Base-by-base conservation (phyloP, 495 filamentous ascomycete genomes). In the Aspergillus cavernicola region DNA sequence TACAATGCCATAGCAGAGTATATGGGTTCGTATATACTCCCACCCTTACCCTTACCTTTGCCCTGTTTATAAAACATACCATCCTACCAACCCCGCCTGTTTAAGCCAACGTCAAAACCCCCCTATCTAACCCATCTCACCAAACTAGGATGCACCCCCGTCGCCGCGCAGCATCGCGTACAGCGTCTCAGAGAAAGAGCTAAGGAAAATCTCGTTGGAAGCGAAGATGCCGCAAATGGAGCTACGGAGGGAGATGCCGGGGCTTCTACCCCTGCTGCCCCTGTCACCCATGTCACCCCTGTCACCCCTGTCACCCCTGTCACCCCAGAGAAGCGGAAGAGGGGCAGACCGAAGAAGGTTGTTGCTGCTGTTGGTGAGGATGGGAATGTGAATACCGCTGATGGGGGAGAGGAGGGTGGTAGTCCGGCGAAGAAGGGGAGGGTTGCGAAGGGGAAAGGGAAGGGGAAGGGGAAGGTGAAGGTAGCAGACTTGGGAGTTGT, bases 111-210 rank as follows among this genome's bases (percentile, higher is more conserved):
- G n/a, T n/a, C n/a, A n/a, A n/a, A n/a, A n/a, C n/a, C n/a, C n/a
- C n/a, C n/a, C n/a, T n/a, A n/a, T n/a, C n/a, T n/a, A n/a, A n/a
- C n/a, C n/a, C n/a, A n/a, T n/a, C n/a, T n/a, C n/a, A n/a, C n/a
- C n/a, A n/a, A n/a, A n/a, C n/a, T 47, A 69, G 63, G 59, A 0
- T 69, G 68, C 50, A 67, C 62, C 39, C 36, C 41, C n/a, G 58
- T 50, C 13, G 68, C 71, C 10, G 33, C 71, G 12, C 51, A 59
- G 33, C 64, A 67, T 49, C 66, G 61, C 31, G 41, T 72, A 37
- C 53, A 60, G 23, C 61, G 60, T 13, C 33, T 74, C n/a, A 53
- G 48, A 10, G 65, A 57, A 1, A 59, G 35, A 41, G 56, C 36
- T 23, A 40, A 55, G 24, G 13, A 6, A 11, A 28, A 22, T 11